phyloP scores from a whole-genome alignment of 257 asterid species.

The Asclepias syriaca region DNA sequence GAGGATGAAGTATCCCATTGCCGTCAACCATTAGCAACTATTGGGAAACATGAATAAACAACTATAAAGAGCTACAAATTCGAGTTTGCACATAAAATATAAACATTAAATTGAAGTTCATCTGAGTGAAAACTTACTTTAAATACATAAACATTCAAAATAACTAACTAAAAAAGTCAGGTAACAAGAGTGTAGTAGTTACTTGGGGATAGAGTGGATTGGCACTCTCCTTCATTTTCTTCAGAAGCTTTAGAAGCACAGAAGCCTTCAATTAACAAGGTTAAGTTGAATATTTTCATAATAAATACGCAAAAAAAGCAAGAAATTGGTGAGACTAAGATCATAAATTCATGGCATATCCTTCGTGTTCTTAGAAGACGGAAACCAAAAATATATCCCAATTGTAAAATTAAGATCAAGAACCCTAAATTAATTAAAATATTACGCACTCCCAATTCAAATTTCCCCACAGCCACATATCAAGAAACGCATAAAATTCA shows the following conservation, averaged over 20 bases:
- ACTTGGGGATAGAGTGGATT: constrained; percentile 72
- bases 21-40: constrained; percentile 95
- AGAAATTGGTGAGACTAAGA: not conserved
- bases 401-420: not conserved
- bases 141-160: not conserved
- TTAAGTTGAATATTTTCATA: constrained; percentile 3
- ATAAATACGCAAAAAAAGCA: not conserved
- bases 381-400: not conserved
- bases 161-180: not conserved
- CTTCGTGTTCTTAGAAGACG: not conserved
- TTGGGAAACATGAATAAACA: constrained; percentile 8
- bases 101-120: not conserved
- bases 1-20: constrained; percentile 92
- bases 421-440: not conserved
- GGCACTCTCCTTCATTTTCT: constrained; percentile 54
- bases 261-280: constrained; percentile 52
- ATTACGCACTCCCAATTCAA: not conserved
- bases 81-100: not conserved
- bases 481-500: not conserved
- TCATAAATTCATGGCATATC: not conserved
- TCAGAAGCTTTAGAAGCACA: constrained; percentile 60
- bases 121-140: not conserved
- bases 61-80: not conserved
- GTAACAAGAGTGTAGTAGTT: not conserved
- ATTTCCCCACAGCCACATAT: not conserved